Evolutionary conservation across 345 rosid species (phyloP).

Genomic region (Eutrema heterophyllum): DNA sequence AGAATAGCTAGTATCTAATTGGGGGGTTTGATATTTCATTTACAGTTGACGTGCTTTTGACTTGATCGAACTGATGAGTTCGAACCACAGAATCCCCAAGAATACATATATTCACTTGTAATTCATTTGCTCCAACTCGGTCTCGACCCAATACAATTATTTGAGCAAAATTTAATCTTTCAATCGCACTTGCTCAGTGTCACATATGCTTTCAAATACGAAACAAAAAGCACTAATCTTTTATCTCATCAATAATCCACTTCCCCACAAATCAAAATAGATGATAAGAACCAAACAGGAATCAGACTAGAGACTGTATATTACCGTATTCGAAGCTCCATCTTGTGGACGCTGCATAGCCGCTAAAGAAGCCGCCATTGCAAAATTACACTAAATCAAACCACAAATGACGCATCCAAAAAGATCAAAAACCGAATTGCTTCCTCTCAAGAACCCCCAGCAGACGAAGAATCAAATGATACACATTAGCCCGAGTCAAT

Average conservation of each 20-base stretch:
- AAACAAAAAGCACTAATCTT: neutral
- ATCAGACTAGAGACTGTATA: neutral
- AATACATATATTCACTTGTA: neutral
- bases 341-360: conserved; percentile 67
- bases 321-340: conserved; percentile 70
- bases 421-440: neutral
- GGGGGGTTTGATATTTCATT: neutral
- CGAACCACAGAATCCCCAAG: neutral
- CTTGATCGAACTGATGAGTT: neutral
- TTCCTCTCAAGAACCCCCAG: neutral
- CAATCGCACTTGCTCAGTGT: neutral
- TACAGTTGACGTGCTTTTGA: neutral
- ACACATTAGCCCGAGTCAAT: conserved; percentile 21
- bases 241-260: neutral
- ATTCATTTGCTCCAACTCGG: neutral
- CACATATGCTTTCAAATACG: neutral
- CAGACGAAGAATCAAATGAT: neutral
- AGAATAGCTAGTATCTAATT: neutral
- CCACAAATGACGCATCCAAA: neutral
- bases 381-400: conserved; percentile 11
- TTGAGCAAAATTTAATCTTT: conserved; percentile 2
- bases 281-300: neutral
- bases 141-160: neutral
- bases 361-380: conserved; percentile 81
- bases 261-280: conserved; percentile 1